Conservation (phyloP, 169 alveolate species). For the Plasmodium gonderi region DNA sequence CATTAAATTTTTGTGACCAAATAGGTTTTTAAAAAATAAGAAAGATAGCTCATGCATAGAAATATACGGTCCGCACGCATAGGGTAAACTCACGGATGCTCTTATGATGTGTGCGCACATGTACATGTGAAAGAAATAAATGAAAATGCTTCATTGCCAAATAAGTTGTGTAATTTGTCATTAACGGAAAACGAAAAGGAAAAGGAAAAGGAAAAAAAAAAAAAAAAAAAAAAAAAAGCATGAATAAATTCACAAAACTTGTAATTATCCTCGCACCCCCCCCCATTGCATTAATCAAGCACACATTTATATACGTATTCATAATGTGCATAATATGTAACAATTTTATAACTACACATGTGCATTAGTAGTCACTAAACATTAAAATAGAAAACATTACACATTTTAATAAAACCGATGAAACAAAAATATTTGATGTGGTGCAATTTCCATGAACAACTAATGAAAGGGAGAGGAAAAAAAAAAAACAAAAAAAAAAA, state of each 20-base stretch:
- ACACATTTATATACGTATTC: not conserved
- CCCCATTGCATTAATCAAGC: not conserved
- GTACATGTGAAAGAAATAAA: not conserved
- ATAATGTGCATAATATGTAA: not conserved
- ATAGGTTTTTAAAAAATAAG: not conserved
- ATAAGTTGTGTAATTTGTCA: not conserved
- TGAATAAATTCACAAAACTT: not conserved
- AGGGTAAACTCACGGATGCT: not conserved
- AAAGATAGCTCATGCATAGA: not conserved
- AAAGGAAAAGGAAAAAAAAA: not conserved
- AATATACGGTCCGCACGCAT: not conserved
- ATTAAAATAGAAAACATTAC: not conserved
- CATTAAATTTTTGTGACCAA: not conserved
- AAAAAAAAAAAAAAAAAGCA: not conserved
- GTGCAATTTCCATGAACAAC: not conserved
- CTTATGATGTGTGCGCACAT: not conserved
- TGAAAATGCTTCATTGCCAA: not conserved
- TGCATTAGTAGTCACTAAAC: not conserved
- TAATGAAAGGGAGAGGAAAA: not conserved
- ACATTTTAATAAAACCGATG: not conserved
- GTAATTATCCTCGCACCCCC: not conserved
- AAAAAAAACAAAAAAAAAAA: not conserved
- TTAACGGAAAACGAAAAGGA: not conserved
- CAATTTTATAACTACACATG: not conserved
- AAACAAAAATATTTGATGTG: not conserved